Evolutionary conservation across 768 basidiomycete genomes (phyloP), one percentile per base, ranked within the genome.

Genomic region (Agaricus blazei): DNA sequence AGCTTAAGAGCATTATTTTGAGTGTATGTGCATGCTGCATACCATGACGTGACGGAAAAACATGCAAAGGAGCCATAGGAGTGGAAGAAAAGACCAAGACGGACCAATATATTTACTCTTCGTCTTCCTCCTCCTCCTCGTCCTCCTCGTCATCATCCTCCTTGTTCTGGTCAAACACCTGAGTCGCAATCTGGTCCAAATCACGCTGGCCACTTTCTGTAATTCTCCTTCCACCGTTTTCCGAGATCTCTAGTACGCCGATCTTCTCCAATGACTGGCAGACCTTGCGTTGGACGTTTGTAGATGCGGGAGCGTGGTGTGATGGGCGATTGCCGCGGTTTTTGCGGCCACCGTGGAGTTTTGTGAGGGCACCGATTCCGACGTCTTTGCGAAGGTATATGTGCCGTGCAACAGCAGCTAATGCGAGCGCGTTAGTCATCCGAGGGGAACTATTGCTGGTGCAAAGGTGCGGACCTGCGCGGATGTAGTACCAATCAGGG

Each of bases 331-430:
- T 92, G 50, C 97, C 97, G 59, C 97, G 90, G 66, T 93, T 82
- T 78, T 94, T 93, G 69, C 91, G 87, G 60, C 91, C 90, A 72
- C 97, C 97, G 76, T 98, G 94, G 41, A 98, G 88, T 82, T 97
- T 98, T 75, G 83, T 86, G 37, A 97, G 83, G 28, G 90, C 90
- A 65, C 93, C 94, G 61, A 96, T 84, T 66, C 94, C 94, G 65
- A 95, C 92, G 69, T 92, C 89, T 79, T 96, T 95, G 72, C 96
- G 92, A 71, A 99, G 90, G 84, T 99, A 98, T 75, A 98, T 97
- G 87, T 98, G 96, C 68, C 96, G 88, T 75, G 96, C 96, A 66
- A 98, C 76, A 61, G 95, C 92, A 70, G 95, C 95, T 97, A 65
- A 42, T 52, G 34, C 34, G 49, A 54, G 45, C n/a, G 34, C 26